Evolutionary conservation across 2,329 filamentous ascomycete species (phyloP), one percentile per base, ranked within the genome.

Genomic region (Teratosphaeria viscida): DNA sequence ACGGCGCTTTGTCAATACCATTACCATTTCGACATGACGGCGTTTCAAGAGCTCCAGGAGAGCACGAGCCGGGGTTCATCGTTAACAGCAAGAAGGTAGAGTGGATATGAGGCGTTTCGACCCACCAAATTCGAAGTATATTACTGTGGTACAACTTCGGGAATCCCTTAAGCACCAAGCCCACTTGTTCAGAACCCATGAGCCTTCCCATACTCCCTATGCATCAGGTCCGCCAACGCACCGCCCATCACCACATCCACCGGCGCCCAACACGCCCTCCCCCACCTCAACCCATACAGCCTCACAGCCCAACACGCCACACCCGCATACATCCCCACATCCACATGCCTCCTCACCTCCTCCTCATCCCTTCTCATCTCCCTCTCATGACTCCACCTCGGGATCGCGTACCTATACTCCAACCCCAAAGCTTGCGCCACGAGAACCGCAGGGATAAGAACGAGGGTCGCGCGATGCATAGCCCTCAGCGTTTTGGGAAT

Each of bases 161-260:
- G n/a, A 49, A 49, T 39, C 4, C 12, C 37, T 11, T 2, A 12
- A 39, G 11, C 37, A 16, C 11, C 37, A 39, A 12, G 37, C 29
- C 4, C 29, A 32, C 7, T 32, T 7, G 4, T 14, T 60, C 56
- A 63, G 6, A 60, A 47, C n/a, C 60, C 66, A 63, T 71, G 69
- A n/a, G 70, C 67, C 56, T 67, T 69, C 19, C 60, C 52, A 55
- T 71, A 71, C 63, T 71, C 70, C 60, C 70, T 63, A 47, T 70
- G 65, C 59, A 66, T 52, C 59, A 72, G 54, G 62, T 72, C 70
- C 32, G 68, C 61, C 55, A 72, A 52, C 19, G 67, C 70, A 7
- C 68, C 69, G 8, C 68, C 67, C 57, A 69, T 59, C 3, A 71
- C 61, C 54, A 70, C 56, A 59, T 70, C 70, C 5, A 72, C 61